Base-by-base conservation (phyloP, 768 basidiomycete species). In the Rhizopogon sp. region DNA sequence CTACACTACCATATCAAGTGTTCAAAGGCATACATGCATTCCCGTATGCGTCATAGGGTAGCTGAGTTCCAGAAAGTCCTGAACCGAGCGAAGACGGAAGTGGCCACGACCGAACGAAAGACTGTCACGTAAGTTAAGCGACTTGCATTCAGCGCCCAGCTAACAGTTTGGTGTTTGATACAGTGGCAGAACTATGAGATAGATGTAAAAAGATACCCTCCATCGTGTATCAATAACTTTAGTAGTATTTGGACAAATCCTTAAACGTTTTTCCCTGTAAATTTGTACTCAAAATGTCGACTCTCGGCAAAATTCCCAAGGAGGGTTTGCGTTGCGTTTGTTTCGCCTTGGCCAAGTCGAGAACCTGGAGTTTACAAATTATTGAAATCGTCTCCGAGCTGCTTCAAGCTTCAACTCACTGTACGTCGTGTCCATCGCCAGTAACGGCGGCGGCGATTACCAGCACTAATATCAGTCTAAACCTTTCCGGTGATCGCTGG, bases 1-100 rank as follows among this genome's bases (percentile, higher is more conserved):
- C 78, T 99, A n/a, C 97, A 99, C 73, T 98, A 98, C 72, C 96
- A 98, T 68, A 97, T 99, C 80, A 98, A 96, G 65, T 95, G 93
- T 68, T 94, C 88, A 51, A 98, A 98, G 71, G 97, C 96, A 0
- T 98, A 99, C 74, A 96, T 99, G 93, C 96, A 98, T 72, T 95
- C 93, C 3, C 80, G 97, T 43, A 95, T 98, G 93, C 80, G 97
- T 57, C 80, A 88, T 62, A 85, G 97, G 9, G 97, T 97, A 11
- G 83, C 89, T 1, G 93, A 97, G 71, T 98, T 99, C 78, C 90
- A 93, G 73, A 93, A 93, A 71, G 85, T 99, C 50, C 72, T 99
- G 65, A 98, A 98, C 67, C 78, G 97, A 50, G 95, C 97, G 7
- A 98, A 98, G 81, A 88, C 90, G 25, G 97, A 98, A 71, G 84